Percentiles rank a stretch among this genome's conserved stretches.
phyloP scores from a whole-genome alignment of 257 asterid genomes.

The Plectranthus barbatus region DNA sequence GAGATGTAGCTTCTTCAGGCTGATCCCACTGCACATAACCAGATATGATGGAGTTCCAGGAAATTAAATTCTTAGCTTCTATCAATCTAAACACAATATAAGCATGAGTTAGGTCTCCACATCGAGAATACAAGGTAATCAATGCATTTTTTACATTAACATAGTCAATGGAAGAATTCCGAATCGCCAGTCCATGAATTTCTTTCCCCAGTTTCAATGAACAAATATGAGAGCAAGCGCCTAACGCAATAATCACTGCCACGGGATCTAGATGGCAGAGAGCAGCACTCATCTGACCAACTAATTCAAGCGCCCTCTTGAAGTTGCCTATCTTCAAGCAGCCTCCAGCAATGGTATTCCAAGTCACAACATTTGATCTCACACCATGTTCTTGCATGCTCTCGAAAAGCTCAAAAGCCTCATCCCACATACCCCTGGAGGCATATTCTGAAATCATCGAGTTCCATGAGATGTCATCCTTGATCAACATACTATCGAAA shows the following conservation, averaged over 20 bases:
- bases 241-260: slow-evolving; percentile 61
- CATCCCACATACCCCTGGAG: slow-evolving; percentile 57
- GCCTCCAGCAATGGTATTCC: slow-evolving; percentile 81
- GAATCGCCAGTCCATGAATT: slow-evolving; percentile 66
- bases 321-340: slow-evolving; percentile 52
- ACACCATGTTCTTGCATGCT: slow-evolving; percentile 41
- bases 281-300: slow-evolving; percentile 43
- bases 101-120: slow-evolving; percentile 62
- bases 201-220: slow-evolving; percentile 53
- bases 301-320: slow-evolving; percentile 46
- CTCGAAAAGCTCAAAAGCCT: slow-evolving; percentile 65
- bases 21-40: slow-evolving; percentile 52
- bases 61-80: slow-evolving; percentile 34
- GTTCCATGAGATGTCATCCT: slow-evolving; percentile 80
- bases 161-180: slow-evolving; percentile 34
- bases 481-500: slow-evolving; percentile 52
- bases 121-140: slow-evolving; percentile 65
- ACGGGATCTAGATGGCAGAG: slow-evolving; percentile 49
- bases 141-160: slow-evolving; percentile 55
- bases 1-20: slow-evolving; percentile 58
- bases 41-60: slow-evolving; percentile 85
- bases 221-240: slow-evolving; percentile 69
- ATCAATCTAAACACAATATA: slow-evolving; percentile 39
- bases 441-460: slow-evolving; percentile 70
- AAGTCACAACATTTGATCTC: slow-evolving; percentile 38